Percentiles rank a stretch among this genome's conserved stretches.
These are phyloP conservation scores for Eucommia ulmoides DNA, from an alignment of 257 asterid species.

Conservation along the genomic window DNA sequence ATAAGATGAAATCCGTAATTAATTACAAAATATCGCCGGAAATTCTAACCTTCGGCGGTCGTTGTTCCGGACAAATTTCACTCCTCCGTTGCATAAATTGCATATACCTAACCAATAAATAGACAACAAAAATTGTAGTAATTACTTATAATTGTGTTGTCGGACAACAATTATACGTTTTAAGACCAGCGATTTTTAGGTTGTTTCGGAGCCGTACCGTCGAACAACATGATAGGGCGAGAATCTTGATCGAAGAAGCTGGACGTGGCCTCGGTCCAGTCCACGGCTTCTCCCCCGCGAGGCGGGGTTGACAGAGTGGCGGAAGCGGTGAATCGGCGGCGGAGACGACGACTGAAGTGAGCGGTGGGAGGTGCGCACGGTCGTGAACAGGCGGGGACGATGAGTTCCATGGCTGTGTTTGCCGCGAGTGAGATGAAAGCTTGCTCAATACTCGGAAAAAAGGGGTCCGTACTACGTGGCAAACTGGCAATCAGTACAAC, in stretches of 20 bases:
- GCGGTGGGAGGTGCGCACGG: slow-evolving; percentile 18
- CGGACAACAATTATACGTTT: too few relatives aligned
- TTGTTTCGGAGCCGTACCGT: slow-evolving; percentile 51
- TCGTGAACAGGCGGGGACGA: slow-evolving; percentile 16
- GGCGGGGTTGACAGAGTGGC: slow-evolving; percentile 37
- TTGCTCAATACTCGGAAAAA: too few relatives aligned
- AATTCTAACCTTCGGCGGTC: too few relatives aligned
- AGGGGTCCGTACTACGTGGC: too few relatives aligned
- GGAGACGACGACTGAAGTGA: slow-evolving; percentile 20
- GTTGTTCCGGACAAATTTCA: slow-evolving; percentile 69
- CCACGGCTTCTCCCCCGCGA: slow-evolving; percentile 25
- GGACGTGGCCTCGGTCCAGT: slow-evolving; percentile 60
- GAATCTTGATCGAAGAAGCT: slow-evolving; percentile 64
- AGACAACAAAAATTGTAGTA: too few relatives aligned
- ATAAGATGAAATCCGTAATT: too few relatives aligned
- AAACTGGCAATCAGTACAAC: too few relatives aligned
- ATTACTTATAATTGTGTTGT: too few relatives aligned
- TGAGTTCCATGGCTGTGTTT: slow-evolving; percentile 49
- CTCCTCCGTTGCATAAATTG: slow-evolving; percentile 87
- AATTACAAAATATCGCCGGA: too few relatives aligned
- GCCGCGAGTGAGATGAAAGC: too few relatives aligned
- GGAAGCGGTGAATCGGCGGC: slow-evolving; percentile 9
- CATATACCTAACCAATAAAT: slow-evolving; percentile 58
- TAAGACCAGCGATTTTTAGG: too few relatives aligned
- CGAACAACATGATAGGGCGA: slow-evolving; percentile 90